Conservation (phyloP, 148 eudicot species). For the Cornus kousa region DNA sequence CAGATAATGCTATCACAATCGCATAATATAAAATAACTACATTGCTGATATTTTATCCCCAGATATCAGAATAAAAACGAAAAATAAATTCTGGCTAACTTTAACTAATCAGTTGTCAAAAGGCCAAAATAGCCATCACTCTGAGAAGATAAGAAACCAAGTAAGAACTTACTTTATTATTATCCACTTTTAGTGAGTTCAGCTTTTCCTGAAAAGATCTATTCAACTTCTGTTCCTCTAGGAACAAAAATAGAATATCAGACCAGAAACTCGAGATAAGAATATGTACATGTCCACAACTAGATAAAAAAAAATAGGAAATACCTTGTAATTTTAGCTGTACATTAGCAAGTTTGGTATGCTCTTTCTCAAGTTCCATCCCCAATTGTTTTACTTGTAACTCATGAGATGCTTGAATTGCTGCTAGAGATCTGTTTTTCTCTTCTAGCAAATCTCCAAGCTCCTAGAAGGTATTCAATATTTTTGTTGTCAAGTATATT, state of each 20-base stretch:
- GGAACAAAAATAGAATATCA: conserved; percentile 23
- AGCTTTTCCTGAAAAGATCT: conserved; percentile 62
- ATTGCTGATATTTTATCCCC: too few relatives aligned
- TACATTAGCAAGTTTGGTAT: conserved; percentile 42
- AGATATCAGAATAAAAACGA: neutral
- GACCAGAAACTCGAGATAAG: conserved; percentile 9
- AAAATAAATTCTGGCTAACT: neutral
- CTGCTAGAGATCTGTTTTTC: conserved; percentile 62
- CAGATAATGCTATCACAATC: too few relatives aligned
- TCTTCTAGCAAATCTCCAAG: conserved; percentile 80
- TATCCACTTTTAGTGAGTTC: conserved; percentile 48
- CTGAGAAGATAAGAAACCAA: neutral
- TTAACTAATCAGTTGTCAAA: neutral
- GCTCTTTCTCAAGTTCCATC: conserved; percentile 62
- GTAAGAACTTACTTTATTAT: conserved; percentile 57
- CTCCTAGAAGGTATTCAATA: conserved; percentile 73
- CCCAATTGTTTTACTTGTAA: conserved; percentile 53
- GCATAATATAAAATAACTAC: too few relatives aligned
- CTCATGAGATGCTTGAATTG: conserved; percentile 57
- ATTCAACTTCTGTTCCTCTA: conserved; percentile 73
- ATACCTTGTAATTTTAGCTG: conserved; percentile 69
- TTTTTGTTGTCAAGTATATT: conserved; percentile 36
- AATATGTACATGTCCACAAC: neutral
- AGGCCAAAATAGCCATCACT: neutral
- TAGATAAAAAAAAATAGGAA: neutral